phyloP scores from a whole-genome alignment of 148 eudicot genomes.

The Tetragonia tetragonoides region DNA sequence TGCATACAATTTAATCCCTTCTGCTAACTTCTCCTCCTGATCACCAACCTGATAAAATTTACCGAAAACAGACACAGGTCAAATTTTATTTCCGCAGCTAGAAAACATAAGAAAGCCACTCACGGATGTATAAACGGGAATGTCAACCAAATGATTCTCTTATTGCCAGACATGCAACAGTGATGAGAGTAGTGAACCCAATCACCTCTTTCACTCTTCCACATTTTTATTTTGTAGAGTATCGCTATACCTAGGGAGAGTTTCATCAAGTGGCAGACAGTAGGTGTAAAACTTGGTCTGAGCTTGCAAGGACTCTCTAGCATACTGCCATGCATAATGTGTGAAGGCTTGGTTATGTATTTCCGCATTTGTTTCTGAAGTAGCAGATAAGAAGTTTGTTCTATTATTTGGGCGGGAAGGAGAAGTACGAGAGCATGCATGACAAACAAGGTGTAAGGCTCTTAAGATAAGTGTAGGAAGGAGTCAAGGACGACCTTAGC shows the following conservation, averaged over 20 bases:
- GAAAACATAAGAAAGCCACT: not conserved
- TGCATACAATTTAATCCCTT: conserved; percentile 86
- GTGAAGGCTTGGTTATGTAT: no score
- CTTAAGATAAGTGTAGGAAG: not conserved
- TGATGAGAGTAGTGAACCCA: not conserved
- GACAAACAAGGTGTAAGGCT: not conserved
- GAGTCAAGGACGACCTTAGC: not conserved
- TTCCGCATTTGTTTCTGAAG: not conserved
- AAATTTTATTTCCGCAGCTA: not conserved
- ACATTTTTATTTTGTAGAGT: no score
- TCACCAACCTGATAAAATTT: conserved; percentile 71
- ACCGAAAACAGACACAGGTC: not conserved
- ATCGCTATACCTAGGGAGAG: no score
- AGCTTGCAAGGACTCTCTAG: no score
- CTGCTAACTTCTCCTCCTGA: conserved; percentile 87
- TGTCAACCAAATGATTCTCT: not conserved
- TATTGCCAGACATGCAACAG: not conserved
- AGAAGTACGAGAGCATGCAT: not conserved
- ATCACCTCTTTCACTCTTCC: not conserved
- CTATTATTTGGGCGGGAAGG: not conserved
- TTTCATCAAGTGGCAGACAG: no score
- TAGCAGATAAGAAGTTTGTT: no score
- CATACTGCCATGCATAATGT: no score
- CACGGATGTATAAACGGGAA: not conserved
- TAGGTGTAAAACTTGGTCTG: no score